Evolutionary conservation across 257 asterid genomes (phyloP), one percentile per base, ranked within the genome.

Genomic region (Marsdenia floribunda): DNA sequence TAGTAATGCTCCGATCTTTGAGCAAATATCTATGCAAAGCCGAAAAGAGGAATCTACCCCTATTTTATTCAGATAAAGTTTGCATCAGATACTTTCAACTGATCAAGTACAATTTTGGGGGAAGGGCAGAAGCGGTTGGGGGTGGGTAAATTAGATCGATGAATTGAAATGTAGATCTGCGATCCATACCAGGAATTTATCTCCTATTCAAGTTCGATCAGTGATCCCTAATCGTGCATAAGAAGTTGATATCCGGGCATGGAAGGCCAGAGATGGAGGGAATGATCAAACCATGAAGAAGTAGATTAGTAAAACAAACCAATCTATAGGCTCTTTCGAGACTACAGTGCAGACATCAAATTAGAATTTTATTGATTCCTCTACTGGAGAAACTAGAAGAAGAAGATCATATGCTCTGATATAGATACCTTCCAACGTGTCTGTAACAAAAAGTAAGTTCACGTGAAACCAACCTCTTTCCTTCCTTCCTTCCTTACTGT

Each of bases 181-280:
- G 10, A 44, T 44, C 49, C 49, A 8, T 44, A 44, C 49, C 91
- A 72, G 94, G 94, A 79, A 89, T 78, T 44, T 70, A 85, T 53
- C 65, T 91, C 90, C 75, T 82, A 83, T 76, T 85, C 86, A 52
- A 89, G 83, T 77, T 89, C n/a, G n/a, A n/a, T n/a, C 89, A 49
- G 89, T 85, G 71, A 85, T 83, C 52, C 90, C 90, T 53, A 87
- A 75, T 78, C 85, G 85, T 75, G 89, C 88, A 63, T 83, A 75
- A 71, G 90, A 64, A 61, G 89, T 84, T 42, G 90, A 80, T 80
- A 87, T 79, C 68, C 90, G 86, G 57, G 90, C 92, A 83, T 80
- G 88, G 75, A 87, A 87, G 2, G 90, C 94, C 89, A 85, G 87
- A 71, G 50, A 35, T 35, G 58, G 35, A 70, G 29, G 24, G 37